Conservation (phyloP, 441 rosid species). For the Viola pubescens region DNA sequence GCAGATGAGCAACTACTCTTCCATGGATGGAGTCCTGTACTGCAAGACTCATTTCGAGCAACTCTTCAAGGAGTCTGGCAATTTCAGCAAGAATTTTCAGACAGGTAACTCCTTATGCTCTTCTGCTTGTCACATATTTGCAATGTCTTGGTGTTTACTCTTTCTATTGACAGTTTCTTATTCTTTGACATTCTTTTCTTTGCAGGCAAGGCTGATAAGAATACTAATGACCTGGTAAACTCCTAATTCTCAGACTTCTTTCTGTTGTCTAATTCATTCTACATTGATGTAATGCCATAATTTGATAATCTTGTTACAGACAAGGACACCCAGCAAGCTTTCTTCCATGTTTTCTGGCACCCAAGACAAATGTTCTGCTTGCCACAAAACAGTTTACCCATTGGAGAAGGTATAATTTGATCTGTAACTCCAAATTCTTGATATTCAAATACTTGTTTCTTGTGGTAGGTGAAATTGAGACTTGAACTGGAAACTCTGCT, state of each 20-base stretch:
- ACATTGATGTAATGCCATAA: background rate
- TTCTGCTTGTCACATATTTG: background rate
- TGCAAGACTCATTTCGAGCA: slow-evolving; percentile 96
- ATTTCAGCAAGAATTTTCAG: slow-evolving; percentile 90
- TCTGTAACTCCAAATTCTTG: background rate
- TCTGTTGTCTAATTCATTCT: background rate
- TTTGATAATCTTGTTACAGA: slow-evolving; percentile 32
- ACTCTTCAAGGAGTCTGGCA: slow-evolving; percentile 93
- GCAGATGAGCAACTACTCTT: slow-evolving; percentile 93
- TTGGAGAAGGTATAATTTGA: slow-evolving; percentile 64
- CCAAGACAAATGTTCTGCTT: slow-evolving; percentile 86
- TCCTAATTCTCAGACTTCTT: background rate
- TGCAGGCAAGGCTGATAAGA: slow-evolving; percentile 62
- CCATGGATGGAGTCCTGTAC: slow-evolving; percentile 93
- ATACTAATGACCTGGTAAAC: slow-evolving; percentile 43
- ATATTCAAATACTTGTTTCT: too few relatives aligned
- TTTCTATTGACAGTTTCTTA: background rate
- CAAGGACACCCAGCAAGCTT: slow-evolving; percentile 72
- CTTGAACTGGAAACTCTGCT: background rate
- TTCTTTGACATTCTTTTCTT: slow-evolving; percentile 2
- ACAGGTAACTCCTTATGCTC: slow-evolving; percentile 31
- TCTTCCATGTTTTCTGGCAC: slow-evolving; percentile 88
- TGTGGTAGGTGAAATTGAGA: too few relatives aligned
- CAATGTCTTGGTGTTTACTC: background rate
- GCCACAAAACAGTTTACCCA: slow-evolving; percentile 84